Evolutionary conservation across 768 basidiomycete genomes (phyloP).

Genomic region (Pleurotus tuber-regium): DNA sequence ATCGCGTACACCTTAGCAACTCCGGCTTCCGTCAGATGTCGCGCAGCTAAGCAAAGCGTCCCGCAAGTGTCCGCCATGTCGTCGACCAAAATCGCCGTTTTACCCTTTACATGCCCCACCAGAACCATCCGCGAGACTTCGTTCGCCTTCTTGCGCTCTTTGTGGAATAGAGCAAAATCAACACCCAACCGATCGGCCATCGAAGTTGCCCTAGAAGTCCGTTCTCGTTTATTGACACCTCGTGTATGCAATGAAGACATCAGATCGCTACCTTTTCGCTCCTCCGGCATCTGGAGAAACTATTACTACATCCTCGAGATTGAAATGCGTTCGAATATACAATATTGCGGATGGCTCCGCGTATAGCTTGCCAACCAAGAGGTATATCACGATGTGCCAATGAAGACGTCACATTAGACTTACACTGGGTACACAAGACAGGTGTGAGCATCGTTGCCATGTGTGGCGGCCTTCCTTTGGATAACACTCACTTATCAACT

Average conservation of each 20-base stretch:
- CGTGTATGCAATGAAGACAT: conserved; percentile 11
- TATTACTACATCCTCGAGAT: conserved; percentile 82
- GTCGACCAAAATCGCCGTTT: conserved; percentile 93
- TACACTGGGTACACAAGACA: conserved; percentile 36
- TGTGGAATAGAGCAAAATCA: conserved; percentile 98
- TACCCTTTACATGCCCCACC: conserved; percentile 90
- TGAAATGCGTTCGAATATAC: conserved; percentile 92
- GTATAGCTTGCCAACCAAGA: conserved; percentile 58
- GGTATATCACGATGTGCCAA: conserved; percentile 21
- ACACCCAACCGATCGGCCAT: conserved; percentile 95
- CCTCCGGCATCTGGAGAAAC: conserved; percentile 98
- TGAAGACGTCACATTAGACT: conserved; percentile 29
- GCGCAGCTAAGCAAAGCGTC: conserved; percentile 88
- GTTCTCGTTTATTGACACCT: conserved; percentile 10
- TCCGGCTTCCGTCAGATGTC: conserved; percentile 86
- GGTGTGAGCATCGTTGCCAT: conserved; percentile 8
- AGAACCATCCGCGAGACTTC: conserved; percentile 94
- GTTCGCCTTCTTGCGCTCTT: conserved; percentile 96
- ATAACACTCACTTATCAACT: conserved; percentile 92
- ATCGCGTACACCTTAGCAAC: conserved; percentile 85
- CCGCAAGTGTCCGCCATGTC: conserved; percentile 99
- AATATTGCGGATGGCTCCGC: conserved; percentile 94
- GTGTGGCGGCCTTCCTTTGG: too few species aligned
- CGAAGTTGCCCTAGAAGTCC: conserved; percentile 77
- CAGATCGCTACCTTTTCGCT: conserved; percentile 76